A percentile compares a stretch with the other conserved stretches of the same genome.
These are phyloP conservation scores for Antitrichia curtipendula DNA, from an alignment of 225 moss, liverwort and hornwort genomes.

Conservation along the genomic window DNA sequence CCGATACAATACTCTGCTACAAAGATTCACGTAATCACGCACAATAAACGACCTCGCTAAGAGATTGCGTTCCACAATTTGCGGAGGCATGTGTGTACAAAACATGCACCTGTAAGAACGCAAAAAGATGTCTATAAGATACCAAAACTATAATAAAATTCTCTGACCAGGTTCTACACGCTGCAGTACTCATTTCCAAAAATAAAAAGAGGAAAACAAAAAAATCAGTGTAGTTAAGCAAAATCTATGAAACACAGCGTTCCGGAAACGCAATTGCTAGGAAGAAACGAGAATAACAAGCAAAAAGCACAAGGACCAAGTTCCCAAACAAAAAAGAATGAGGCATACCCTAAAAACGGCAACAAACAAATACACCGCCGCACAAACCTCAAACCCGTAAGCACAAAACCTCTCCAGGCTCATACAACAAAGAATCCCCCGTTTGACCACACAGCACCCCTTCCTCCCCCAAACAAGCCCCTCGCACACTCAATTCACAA, in stretches of 20 bases:
- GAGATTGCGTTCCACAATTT: background rate
- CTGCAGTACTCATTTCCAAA: background rate
- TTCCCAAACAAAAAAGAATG: background rate
- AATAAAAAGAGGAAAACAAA: background rate
- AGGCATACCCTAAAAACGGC: conserved; percentile 4
- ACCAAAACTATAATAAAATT: background rate
- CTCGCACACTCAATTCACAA: background rate
- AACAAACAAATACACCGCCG: background rate
- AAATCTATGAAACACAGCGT: background rate
- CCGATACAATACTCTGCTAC: background rate
- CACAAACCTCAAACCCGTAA: background rate
- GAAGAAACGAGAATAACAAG: background rate
- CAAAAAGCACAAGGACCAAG: background rate
- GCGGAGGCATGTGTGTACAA: background rate
- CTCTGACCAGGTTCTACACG: background rate
- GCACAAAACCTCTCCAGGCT: background rate
- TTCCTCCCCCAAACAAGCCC: background rate
- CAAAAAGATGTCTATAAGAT: background rate
- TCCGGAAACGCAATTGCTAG: background rate
- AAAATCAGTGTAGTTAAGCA: background rate
- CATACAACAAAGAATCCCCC: background rate
- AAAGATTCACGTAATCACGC: background rate
- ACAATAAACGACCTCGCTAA: background rate
- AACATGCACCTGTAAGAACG: background rate
- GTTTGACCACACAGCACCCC: background rate